phyloP scores from a whole-genome alignment of 805 yeast genomes.

The Blastobotrys americana region DNA sequence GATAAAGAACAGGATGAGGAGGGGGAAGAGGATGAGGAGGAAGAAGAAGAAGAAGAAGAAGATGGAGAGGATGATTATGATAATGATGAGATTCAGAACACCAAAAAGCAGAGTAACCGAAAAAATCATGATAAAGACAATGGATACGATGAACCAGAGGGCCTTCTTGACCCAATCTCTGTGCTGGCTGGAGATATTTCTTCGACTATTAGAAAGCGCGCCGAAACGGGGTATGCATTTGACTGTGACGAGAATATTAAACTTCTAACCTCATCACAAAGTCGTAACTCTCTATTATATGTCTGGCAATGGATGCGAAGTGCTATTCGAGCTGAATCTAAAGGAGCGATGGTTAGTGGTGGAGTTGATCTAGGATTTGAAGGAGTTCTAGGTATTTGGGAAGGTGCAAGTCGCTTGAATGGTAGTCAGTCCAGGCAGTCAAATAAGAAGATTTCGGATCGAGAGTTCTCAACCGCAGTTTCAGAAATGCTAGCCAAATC shows the following conservation, averaged over 20 bases:
- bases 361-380: constrained; percentile 75
- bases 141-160: constrained; percentile 15
- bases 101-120: no score
- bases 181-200: constrained; percentile 69
- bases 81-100: constrained; percentile 15
- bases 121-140: constrained; percentile 12
- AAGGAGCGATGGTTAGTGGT: constrained; percentile 60
- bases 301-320: constrained; percentile 90
- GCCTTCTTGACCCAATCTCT: constrained; percentile 23
- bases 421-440: constrained; percentile 14
- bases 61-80: constrained; percentile 17
- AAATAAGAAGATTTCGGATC: constrained; percentile 29
- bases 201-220: constrained; percentile 61
- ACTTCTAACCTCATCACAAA: constrained; percentile 42
- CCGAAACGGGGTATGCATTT: constrained; percentile 62
- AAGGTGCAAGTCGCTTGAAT: constrained; percentile 33
- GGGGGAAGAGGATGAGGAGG: constrained; percentile 1
- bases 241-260: constrained; percentile 59
- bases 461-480: constrained; percentile 45
- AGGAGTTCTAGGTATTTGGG: constrained; percentile 90
- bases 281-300: constrained; percentile 51
- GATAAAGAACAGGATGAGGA: neutral
- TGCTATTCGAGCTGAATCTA: constrained; percentile 55
- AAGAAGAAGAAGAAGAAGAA: constrained; percentile 5
- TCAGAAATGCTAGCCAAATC: constrained; percentile 42